A percentile compares a stretch with the other conserved stretches of the same genome.
phyloP scores from a whole-genome alignment of 176 grass and related monocot species.

The Tillandsia fasciculata region DNA sequence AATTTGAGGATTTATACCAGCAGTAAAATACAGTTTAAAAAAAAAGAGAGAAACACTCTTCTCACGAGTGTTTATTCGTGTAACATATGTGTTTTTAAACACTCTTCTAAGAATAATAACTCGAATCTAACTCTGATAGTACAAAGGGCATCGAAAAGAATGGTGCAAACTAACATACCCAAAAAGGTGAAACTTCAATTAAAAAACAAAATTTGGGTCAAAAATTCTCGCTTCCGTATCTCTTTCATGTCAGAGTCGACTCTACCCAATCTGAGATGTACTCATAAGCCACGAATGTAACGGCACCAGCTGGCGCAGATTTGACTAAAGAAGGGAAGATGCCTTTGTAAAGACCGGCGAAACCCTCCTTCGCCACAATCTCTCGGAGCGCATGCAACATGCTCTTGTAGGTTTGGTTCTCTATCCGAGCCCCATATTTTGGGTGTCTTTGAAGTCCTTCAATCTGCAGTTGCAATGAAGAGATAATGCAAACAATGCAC shows the following conservation, averaged over 20 bases:
- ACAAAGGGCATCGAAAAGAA: not conserved
- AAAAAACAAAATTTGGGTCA: slow-evolving; percentile 9
- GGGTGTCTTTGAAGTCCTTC: slow-evolving; percentile 90
- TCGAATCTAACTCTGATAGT: not conserved
- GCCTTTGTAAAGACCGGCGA: slow-evolving; percentile 79
- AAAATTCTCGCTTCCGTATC: slow-evolving; percentile 20
- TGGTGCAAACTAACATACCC: slow-evolving; percentile 6
- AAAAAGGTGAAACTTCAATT: slow-evolving; percentile 11
- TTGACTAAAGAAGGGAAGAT: slow-evolving; percentile 86
- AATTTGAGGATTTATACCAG: not conserved
- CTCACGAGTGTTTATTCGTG: not conserved
- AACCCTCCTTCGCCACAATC: slow-evolving; percentile 63
- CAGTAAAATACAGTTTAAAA: not conserved
- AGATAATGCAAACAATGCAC: slow-evolving; percentile 1
- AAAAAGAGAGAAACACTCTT: not conserved
- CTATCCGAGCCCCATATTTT: slow-evolving; percentile 72
- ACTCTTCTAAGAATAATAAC: too few relatives aligned
- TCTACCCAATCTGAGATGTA: slow-evolving; percentile 86
- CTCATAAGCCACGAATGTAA: slow-evolving; percentile 92
- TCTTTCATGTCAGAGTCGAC: slow-evolving; percentile 48
- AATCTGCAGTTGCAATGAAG: slow-evolving; percentile 31
- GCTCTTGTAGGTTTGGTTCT: slow-evolving; percentile 51
- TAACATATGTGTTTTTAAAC: not conserved
- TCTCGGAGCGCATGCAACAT: slow-evolving; percentile 87
- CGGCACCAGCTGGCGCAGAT: slow-evolving; percentile 89